Evolutionary conservation across 805 yeast genomes (phyloP), one percentile per base, ranked within the genome.

Genomic region (Metschnikowia lunata): DNA sequence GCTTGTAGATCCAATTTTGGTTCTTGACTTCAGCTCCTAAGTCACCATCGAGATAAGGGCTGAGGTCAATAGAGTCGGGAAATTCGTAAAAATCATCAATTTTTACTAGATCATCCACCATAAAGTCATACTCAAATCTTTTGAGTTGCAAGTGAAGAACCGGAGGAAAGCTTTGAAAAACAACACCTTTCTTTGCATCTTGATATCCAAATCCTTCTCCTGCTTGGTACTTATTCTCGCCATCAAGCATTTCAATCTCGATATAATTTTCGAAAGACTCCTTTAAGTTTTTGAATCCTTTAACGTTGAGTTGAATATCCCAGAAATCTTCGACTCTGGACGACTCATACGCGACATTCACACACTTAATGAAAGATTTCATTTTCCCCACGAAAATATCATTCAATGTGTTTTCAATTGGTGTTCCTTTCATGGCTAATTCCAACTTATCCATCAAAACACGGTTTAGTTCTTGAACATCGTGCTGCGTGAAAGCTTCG

Each of bases 401-500:
- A 57, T 80, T 85, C 44, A 93, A 64, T 26, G 49, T 51, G 36
- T 62, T 62, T 48, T 69, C 74, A 28, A 88, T 90, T 0, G 74
- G 67, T 0, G 97, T 85, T 6, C 89, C 90, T 57, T 88, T 88
- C 97, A 93, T 89, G 41, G 87, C 85, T 3, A 81, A 73, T 62
- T 93, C 99, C 36, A 93, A 73, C 52, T 84, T 80, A 63, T 93
- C 99, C 97, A 93, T 91, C 59, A 93, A 74, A 32, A 93, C 89
- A 55, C 99, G 82, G 61, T 90, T 89, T 61, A 93, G 73, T 63
- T 93, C 99, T 62, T 93, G 99, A 12, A 93, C 97, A 62, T 93
- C 99, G 65, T 93, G 98, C 66, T 93, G 99, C 2, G 95, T 87
- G 64, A 93, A 93, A 0, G 97, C 96, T 54, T 93, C 99, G 6